A percentile compares a stretch with the other conserved stretches of the same genome.
Evolutionary conservation across 371 early-diverging fungal species (phyloP).

Genomic region (Mortierella polycephala): DNA sequence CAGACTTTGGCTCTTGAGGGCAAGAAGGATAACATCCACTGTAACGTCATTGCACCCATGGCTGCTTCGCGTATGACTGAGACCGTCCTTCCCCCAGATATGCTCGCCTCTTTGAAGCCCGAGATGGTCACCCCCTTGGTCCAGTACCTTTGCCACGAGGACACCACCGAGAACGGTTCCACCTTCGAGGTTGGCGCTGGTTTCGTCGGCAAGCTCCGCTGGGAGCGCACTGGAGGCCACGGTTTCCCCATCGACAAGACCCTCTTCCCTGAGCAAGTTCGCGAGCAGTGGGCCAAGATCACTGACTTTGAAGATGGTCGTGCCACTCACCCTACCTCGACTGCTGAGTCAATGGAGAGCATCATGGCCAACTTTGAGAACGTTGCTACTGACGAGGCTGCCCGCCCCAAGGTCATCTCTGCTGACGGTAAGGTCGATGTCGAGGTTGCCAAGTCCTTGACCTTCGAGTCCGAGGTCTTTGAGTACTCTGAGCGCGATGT

Average conservation of each 20-base stretch:
- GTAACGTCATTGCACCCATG: conserved; percentile 97
- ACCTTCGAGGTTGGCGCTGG: conserved; percentile 97
- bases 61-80: conserved; percentile 99
- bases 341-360: conserved; percentile 85
- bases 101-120: conserved; percentile 93
- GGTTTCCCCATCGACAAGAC: conserved; percentile 92
- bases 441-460: conserved; percentile 71
- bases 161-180: conserved; percentile 85
- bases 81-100: conserved; percentile 94
- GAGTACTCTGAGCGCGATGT: conserved; percentile 83
- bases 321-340: conserved; percentile 82
- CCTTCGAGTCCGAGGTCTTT: conserved; percentile 61
- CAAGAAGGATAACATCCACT: conserved; percentile 89
- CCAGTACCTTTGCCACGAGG: conserved; percentile 91
- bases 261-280: conserved; percentile 88
- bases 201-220: conserved; percentile 91
- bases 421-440: conserved; percentile 67
- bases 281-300: conserved; percentile 79
- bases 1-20: conserved; percentile 95
- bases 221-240: conserved; percentile 92
- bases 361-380: conserved; percentile 84
- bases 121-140: conserved; percentile 97
- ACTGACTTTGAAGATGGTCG: conserved; percentile 95
- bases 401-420: conserved; percentile 34
- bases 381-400: conserved; percentile 50